Conservation (phyloP, 2,329 filamentous ascomycete species). For the Trichoderma hamatum region DNA sequence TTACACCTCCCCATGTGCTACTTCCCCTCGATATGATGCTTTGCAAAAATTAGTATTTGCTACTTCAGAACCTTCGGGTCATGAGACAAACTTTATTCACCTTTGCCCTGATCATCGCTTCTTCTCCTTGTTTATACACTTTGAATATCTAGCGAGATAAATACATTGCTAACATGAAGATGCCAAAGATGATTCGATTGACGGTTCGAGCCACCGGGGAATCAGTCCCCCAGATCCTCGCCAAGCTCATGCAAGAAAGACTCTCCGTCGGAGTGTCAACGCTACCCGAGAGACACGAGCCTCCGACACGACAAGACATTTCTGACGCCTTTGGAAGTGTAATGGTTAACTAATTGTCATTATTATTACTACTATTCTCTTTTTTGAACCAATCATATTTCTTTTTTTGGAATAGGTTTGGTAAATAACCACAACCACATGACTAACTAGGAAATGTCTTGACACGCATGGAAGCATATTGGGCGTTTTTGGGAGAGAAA, state of each 20-base stretch:
- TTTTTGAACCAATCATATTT: neutral
- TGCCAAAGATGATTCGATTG: slow-evolving; percentile 82
- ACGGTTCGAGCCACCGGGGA: slow-evolving; percentile 95
- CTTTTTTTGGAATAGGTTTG: slow-evolving; percentile 20
- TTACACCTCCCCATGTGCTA: neutral
- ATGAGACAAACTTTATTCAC: slow-evolving; percentile 24
- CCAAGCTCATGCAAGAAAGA: slow-evolving; percentile 86
- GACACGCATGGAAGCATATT: slow-evolving; percentile 48
- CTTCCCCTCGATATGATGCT: slow-evolving; percentile 6
- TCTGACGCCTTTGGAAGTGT: slow-evolving; percentile 59
- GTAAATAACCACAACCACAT: slow-evolving; percentile 16
- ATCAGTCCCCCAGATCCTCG: slow-evolving; percentile 74
- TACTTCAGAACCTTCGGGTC: slow-evolving; percentile 26
- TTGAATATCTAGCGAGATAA: neutral
- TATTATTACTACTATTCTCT: slow-evolving; percentile 13
- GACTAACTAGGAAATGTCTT: slow-evolving; percentile 44
- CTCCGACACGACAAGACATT: slow-evolving; percentile 54
- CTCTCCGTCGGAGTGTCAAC: slow-evolving; percentile 60
- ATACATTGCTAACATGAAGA: slow-evolving; percentile 13
- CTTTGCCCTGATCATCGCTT: slow-evolving; percentile 23
- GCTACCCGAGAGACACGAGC: slow-evolving; percentile 43
- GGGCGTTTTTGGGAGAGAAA: slow-evolving; percentile 34
- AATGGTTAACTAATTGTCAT: slow-evolving; percentile 48
- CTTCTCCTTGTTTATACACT: neutral
- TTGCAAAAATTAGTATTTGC: slow-evolving; percentile 27